Evolutionary conservation across 2,329 filamentous ascomycete species (phyloP).

Genomic region (Sporothrix globosa): DNA sequence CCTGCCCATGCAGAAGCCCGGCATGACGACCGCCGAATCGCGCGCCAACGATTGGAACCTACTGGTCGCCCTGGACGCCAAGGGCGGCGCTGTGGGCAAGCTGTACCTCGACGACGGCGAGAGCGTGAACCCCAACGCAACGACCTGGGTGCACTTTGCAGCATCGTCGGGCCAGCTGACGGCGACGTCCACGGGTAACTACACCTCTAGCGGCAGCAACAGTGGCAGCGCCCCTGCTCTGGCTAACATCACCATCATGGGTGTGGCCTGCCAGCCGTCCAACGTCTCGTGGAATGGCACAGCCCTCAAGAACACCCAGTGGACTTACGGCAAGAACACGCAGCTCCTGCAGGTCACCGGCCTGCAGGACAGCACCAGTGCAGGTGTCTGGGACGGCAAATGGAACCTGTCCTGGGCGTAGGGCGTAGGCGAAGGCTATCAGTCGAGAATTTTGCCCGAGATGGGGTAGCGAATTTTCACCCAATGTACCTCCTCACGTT

Average conservation of each 20-base stretch:
- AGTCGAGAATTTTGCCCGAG: neutral
- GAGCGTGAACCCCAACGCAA: slow-evolving; percentile 51
- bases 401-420: slow-evolving; percentile 61
- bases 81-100: slow-evolving; percentile 60
- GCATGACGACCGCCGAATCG: slow-evolving; percentile 65
- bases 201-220: slow-evolving; percentile 48
- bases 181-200: slow-evolving; percentile 55
- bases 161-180: slow-evolving; percentile 44
- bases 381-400: slow-evolving; percentile 60
- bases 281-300: slow-evolving; percentile 58
- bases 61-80: slow-evolving; percentile 61
- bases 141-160: slow-evolving; percentile 28
- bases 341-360: slow-evolving; percentile 56
- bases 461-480: too few species aligned
- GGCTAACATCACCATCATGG: slow-evolving; percentile 65
- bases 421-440: neutral
- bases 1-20: slow-evolving; percentile 69
- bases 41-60: slow-evolving; percentile 69
- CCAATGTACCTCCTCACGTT: too few species aligned
- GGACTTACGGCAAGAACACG: slow-evolving; percentile 53
- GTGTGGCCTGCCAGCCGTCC: slow-evolving; percentile 49
- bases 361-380: slow-evolving; percentile 52
- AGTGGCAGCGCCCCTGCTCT: slow-evolving; percentile 51
- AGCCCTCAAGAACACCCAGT: slow-evolving; percentile 47
- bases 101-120: slow-evolving; percentile 78